phyloP scores from a whole-genome alignment of 2,329 filamentous ascomycete species.

The Dactylellina cionopaga region DNA sequence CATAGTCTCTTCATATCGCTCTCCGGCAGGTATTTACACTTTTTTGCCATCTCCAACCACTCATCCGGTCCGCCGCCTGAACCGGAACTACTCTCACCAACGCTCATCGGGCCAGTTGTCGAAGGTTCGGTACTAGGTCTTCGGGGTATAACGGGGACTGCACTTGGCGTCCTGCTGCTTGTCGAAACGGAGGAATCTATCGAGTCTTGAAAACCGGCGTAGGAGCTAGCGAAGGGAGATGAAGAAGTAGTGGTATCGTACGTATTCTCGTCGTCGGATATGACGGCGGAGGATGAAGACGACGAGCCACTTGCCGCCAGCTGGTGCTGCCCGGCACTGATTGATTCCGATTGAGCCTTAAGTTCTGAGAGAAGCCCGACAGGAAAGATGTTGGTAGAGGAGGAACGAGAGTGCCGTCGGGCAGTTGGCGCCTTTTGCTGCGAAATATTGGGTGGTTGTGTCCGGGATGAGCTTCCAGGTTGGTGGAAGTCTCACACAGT shows the following conservation, averaged over 20 bases:
- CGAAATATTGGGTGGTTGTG: conserved; percentile 53
- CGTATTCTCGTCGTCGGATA: conserved; percentile 40
- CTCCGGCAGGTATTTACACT: conserved; percentile 96
- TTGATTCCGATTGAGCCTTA: conserved; percentile 46
- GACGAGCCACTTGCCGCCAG: conserved; percentile 27
- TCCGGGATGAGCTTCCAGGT: conserved; percentile 43
- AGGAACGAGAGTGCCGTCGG: conserved; percentile 51
- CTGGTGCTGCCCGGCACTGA: conserved; percentile 25
- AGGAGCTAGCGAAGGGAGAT: conserved; percentile 37
- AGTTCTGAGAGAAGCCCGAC: conserved; percentile 44
- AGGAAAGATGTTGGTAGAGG: conserved; percentile 51
- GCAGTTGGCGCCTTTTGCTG: conserved; percentile 48
- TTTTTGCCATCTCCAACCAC: conserved; percentile 95
- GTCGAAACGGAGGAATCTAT: conserved; percentile 40
- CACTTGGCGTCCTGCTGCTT: conserved; percentile 49
- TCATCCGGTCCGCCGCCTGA: conserved; percentile 89
- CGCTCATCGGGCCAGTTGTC: conserved; percentile 61
- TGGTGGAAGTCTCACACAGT: conserved; percentile 47
- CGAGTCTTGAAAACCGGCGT: conserved; percentile 45
- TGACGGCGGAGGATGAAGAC: conserved; percentile 36
- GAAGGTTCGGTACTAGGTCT: conserved; percentile 53
- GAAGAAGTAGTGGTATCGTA: conserved; percentile 14
- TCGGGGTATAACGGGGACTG: conserved; percentile 24
- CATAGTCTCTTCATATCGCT: conserved; percentile 98
- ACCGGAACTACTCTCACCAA: conserved; percentile 75